Conservation (phyloP, 768 basidiomycete species). For the Trametes punicea region DNA sequence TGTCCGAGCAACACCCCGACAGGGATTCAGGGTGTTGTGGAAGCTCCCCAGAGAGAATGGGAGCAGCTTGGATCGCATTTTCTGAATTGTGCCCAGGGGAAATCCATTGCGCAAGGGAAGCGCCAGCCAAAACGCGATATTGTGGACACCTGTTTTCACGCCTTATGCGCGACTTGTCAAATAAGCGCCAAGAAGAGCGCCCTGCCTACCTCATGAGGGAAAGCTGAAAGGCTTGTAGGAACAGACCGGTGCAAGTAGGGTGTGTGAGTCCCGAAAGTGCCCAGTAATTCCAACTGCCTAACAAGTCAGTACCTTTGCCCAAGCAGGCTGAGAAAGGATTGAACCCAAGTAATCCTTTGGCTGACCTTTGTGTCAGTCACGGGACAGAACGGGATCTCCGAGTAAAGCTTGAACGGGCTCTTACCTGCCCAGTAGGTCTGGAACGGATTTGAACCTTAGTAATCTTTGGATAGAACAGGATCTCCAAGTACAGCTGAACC, state of each 20-base stretch:
- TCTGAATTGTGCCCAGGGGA: neutral
- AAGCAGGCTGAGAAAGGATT: neutral
- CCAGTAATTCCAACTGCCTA: slow-evolving; percentile 1
- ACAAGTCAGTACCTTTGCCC: slow-evolving; percentile 2
- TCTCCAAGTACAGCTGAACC: neutral
- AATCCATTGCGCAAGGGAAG: slow-evolving; percentile 12
- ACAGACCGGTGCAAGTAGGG: slow-evolving; percentile 3
- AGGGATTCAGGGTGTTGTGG: neutral
- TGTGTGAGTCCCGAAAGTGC: no score
- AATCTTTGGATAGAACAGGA: neutral
- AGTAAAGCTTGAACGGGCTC: neutral
- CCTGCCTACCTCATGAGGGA: slow-evolving; percentile 33
- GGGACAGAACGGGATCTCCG: neutral
- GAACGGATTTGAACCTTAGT: neutral
- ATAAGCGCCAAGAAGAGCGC: slow-evolving; percentile 26
- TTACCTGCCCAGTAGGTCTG: neutral
- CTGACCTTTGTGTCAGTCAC: no score
- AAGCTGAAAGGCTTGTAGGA: slow-evolving; percentile 23
- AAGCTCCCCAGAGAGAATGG: neutral
- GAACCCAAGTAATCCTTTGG: neutral
- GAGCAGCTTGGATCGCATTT: slow-evolving; percentile 8
- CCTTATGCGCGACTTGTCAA: slow-evolving; percentile 25
- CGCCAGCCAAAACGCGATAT: slow-evolving; percentile 26
- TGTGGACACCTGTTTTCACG: slow-evolving; percentile 32
- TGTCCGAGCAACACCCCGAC: neutral